Evolutionary conservation across 2,329 filamentous ascomycete genomes (phyloP), one percentile per base, ranked within the genome.

Genomic region (Pseudogymnoascus sp.): DNA sequence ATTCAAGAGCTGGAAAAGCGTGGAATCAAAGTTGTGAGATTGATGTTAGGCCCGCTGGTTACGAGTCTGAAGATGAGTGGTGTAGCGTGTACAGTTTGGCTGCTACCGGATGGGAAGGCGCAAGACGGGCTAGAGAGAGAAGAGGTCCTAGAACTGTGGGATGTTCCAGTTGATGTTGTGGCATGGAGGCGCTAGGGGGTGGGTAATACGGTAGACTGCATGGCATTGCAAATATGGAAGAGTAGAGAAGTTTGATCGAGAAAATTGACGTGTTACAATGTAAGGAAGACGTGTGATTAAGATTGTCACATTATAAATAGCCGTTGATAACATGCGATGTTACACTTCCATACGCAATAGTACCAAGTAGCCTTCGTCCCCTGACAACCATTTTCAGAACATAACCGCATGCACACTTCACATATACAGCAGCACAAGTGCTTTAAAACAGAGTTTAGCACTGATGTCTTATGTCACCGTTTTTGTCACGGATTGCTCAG

Each of bases 41-140:
- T 67, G 62, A 68, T 63, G 14, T 57, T 67, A 22, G 67, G 67
- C 3, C 67, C 67, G 6, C 66, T 69, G 64, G 67, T 69, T 1
- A 69, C 67, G 14, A 69, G 67, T 62, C 62, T 69, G 65, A 69
- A 69, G 59, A 67, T 68, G 61, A 68, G 66, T 61, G 67, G 67
- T 1, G 67, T 68, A 60, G 66, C 64, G 3, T 66, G 67, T 62
- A 69, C 67, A 14, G 22, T 68, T 61, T 69, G 66, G 66, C 64
- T 61, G 47, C 39, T 69, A 22, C 67, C 67, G 6, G 59, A 57
- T 3, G n/a, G 14, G 11, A 61, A 63, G 9, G 64, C 65, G 58
- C 65, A 64, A n/a, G 62, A 59, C 3, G 58, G 59, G 6, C 20
- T 69, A 39, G 63, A 57, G 8, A 59, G 61, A 50, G 64, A 66